Evolutionary conservation across 352 stramenopile species (phyloP), one percentile per base, ranked within the genome.

Genomic region (Phytophthora palmivora): DNA sequence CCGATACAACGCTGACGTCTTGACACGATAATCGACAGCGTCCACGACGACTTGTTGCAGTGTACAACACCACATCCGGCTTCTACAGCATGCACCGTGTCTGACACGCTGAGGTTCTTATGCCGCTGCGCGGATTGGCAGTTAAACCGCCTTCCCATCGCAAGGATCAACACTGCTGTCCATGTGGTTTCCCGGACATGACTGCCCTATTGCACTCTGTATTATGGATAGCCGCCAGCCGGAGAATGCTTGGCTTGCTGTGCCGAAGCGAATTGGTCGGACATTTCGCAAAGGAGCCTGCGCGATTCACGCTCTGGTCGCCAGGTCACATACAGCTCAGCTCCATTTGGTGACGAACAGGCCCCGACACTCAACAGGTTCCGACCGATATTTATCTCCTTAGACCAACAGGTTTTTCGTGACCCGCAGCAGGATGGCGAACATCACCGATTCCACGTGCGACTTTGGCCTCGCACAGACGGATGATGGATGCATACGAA

Each of bases 371-470:
- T 47, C 24, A 6, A 58, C 45, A 68, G 15, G 28, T 37, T 21
- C 16, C 33, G 53, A 45, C 28, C 52, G 47, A 59, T 57, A 69
- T 65, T 73, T 70, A 66, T 64, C 63, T 37, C 18, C 21, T 5
- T 34, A 52, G 15, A 36, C 10, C 41, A 28, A 59, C 45, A 50
- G 49, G 50, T 59, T 50, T 38, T 34, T 6, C 21, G 42, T 49
- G 37, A 61, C 6, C 6, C 19, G 28, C 42, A 6, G 32, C 22
- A 51, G 15, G 37, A 77, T 78, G 65, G 54, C 53, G 28, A 82
- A 78, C 22, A 76, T 81, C 42, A 72, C 65, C 18, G 65, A 76
- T 14, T 41, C 58, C 10, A 82, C 70, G 19, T 79, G 70, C 52
- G 62, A 64, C n/a, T 79, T 71, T 42, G 63, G 67, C 30, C 63